These are phyloP conservation scores for Suillus placidus DNA, from an alignment of 768 basidiomycete genomes.

Conservation along the genomic window DNA sequence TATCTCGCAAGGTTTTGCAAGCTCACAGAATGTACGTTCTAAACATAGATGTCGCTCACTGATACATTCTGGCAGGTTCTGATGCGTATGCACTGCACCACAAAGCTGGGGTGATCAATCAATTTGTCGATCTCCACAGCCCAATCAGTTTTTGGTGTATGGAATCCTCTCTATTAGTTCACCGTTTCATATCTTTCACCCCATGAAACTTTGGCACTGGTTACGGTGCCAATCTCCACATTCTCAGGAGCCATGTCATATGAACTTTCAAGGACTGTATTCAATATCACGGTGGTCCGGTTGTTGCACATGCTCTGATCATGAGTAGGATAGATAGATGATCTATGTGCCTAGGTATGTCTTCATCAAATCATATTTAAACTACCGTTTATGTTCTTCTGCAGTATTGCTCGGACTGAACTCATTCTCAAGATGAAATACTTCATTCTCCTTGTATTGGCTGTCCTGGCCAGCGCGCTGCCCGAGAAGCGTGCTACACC, in stretches of 20 bases:
- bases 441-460: slow-evolving; percentile 19
- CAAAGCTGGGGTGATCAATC: background rate
- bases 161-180: background rate
- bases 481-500: slow-evolving; percentile 39
- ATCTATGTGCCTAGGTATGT: slow-evolving; percentile 1
- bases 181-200: background rate
- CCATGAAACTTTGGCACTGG: background rate
- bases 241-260: background rate
- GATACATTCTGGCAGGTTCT: background rate
- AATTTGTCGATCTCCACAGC: background rate
- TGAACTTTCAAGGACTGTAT: slow-evolving; percentile 5
- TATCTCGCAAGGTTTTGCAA: background rate
- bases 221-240: background rate
- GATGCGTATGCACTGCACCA: background rate
- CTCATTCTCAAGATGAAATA: slow-evolving; percentile 22
- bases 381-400: background rate
- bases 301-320: slow-evolving; percentile 19
- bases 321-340: slow-evolving; percentile 7
- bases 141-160: background rate
- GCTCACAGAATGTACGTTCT: background rate
- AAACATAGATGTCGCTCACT: background rate
- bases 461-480: slow-evolving; percentile 20
- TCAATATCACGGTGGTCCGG: background rate
- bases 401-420: background rate
- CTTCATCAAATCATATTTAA: slow-evolving; percentile 17